Conservation (phyloP, 1,139 yeast genomes). For the Hanseniaspora sp. region DNA sequence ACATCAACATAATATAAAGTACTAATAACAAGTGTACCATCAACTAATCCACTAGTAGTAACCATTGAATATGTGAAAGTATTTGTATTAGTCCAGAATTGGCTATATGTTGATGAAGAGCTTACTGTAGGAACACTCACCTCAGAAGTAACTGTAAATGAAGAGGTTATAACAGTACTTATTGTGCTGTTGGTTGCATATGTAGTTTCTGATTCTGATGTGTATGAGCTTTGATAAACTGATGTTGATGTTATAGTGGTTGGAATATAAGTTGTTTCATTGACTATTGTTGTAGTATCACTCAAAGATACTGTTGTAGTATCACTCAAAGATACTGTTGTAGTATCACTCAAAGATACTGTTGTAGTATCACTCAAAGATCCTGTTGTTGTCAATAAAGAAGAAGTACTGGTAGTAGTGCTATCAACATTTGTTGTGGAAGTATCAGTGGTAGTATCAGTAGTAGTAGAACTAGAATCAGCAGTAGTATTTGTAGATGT, state of each 20-base stretch:
- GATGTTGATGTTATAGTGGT: background rate
- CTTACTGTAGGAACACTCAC: background rate
- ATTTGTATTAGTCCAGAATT: slow-evolving; percentile 5
- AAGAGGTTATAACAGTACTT: background rate
- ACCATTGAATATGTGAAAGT: background rate
- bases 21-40: slow-evolving; percentile 4
- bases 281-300: background rate
- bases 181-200: background rate
- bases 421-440: background rate
- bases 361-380: background rate
- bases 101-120: background rate
- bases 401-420: background rate
- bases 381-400: background rate
- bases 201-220: background rate
- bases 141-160: background rate
- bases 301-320: background rate
- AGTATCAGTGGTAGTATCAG: background rate
- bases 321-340: background rate
- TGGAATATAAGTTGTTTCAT: background rate
- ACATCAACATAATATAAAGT: slow-evolving; percentile 11
- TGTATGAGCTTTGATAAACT: background rate
- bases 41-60: slow-evolving; percentile 7
- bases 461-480: too few species aligned
- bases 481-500: background rate
- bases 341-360: too few species aligned